A percentile compares a stretch with the other conserved stretches of the same genome.
phyloP scores from a whole-genome alignment of 495 filamentous ascomycete species.

The Mycothermus thermophilus region DNA sequence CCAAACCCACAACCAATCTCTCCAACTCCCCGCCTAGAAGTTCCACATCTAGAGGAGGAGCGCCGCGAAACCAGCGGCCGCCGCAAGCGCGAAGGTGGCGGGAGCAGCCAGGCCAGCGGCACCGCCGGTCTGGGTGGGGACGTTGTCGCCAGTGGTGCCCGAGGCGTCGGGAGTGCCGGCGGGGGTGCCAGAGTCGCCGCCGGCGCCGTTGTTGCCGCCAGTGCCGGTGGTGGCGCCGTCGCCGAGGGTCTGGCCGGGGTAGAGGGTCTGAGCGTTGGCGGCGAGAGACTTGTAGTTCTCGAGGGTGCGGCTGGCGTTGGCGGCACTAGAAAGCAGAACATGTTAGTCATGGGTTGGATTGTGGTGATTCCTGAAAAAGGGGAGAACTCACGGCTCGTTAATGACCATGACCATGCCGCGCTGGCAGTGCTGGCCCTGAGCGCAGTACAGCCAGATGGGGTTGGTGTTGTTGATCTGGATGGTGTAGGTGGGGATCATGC shows the following conservation, averaged over 20 bases:
- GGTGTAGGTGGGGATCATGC: conserved; percentile 41
- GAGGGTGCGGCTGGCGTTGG: conserved; percentile 36
- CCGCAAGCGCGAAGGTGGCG: conserved; percentile 10
- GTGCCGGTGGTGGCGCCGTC: conserved; percentile 10
- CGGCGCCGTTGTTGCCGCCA: background rate
- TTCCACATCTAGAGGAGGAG: conserved; percentile 21
- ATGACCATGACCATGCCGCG: conserved; percentile 56
- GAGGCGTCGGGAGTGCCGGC: conserved; percentile 2
- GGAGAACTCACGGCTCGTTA: conserved; percentile 45
- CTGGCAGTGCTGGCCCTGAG: conserved; percentile 50
- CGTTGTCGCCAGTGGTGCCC: background rate
- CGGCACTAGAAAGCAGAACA: conserved; percentile 12
- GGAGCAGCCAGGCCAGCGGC: conserved; percentile 13
- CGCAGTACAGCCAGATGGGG: conserved; percentile 58
- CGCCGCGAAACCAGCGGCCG: conserved; percentile 20
- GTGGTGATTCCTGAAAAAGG: background rate
- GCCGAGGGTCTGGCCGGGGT: conserved; percentile 20
- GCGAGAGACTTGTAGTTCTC: conserved; percentile 34
- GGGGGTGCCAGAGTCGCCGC: conserved; percentile 2
- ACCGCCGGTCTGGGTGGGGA: conserved; percentile 6
- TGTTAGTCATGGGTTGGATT: background rate
- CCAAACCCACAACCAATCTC: too few species aligned
- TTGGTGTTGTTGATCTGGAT: conserved; percentile 47
- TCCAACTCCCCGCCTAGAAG: too few species aligned
- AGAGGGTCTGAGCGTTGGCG: conserved; percentile 23